Base-by-base conservation (phyloP, 106 monocot genomes). In the Dendrobium chrysotoxum region DNA sequence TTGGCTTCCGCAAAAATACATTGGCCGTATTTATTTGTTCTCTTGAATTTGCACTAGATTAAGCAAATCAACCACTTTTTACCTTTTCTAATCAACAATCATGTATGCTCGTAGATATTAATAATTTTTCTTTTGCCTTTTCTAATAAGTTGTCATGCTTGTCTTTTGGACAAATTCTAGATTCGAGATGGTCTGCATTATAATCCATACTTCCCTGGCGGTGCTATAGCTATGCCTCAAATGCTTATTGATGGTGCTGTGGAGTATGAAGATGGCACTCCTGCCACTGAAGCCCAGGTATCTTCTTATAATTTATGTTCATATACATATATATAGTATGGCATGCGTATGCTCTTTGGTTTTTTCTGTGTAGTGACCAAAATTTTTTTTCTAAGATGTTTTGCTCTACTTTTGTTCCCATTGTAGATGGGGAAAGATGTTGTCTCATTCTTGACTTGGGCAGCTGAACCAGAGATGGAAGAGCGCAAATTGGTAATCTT, bases 341-440 rank as follows among this genome's bases (percentile, higher is more conserved):
- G 9, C 11, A 9, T 45, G 45, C 11, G 21, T 78, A 7, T 57
- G 17, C 9, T 18, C 2, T 57, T 18, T 11, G 0, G 7, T 57
- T 57, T 57, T 16, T 57, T 15, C 21, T 5, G 7, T 31, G 13
- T 31, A 38, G 3, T 28, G 35, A 15, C 70, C 16, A n/a, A n/a
- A n/a, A 70, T 38, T 70, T 70, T 23, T 4, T 11, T 31, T 31
- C 35, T 70, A 70, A 65, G 26, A 65, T 65, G 26, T 65, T 26
- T 15, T 25, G 8, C 26, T 65, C 25, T 26, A 65, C 64, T 26
- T 65, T 7, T 28, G n/a, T 64, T 65, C 13, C 2, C 11, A 40
- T 23, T 40, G 17, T 83, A 94, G 97, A 98, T 98, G 94, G 94
- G 94, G 23, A 98, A 98, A 85, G 97, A 98, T 89, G 94, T 98